Percentiles rank a stretch among this genome's conserved stretches.
Conservation (phyloP, 78 protist species). For the Cavenderia fasciculata region DNA sequence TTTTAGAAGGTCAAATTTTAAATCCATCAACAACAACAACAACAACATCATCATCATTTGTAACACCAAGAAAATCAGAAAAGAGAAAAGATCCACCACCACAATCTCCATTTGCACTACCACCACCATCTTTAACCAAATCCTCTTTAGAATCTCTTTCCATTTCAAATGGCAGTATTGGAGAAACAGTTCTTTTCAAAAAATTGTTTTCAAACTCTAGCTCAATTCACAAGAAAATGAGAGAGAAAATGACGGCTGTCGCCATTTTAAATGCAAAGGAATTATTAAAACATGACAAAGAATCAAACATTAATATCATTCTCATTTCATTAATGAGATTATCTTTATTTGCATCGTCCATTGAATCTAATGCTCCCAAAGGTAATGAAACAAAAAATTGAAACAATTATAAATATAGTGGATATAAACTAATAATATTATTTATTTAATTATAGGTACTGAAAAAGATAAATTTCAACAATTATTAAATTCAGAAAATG, state of each 20-base stretch:
- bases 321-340: constrained; percentile 19
- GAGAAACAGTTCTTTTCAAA: background rate
- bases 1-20: background rate
- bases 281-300: background rate
- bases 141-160: background rate
- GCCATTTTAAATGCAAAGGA: background rate
- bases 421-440: background rate
- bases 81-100: constrained; percentile 60
- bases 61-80: constrained; percentile 3
- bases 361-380: constrained; percentile 14
- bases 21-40: constrained; percentile 5
- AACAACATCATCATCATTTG: background rate
- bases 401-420: background rate
- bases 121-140: background rate
- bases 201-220: constrained; percentile 14
- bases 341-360: background rate
- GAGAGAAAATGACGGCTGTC: constrained; percentile 24
- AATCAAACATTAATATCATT: background rate
- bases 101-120: constrained; percentile 1
- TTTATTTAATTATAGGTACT: constrained; percentile 8
- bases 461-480: background rate
- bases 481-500: background rate
- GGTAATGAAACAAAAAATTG: background rate
- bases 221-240: constrained; percentile 1
- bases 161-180: background rate